Percentiles rank a stretch among this genome's conserved stretches.
These are phyloP conservation scores for Durotheca rogersii DNA, from an alignment of 495 filamentous ascomycete species.

Conservation along the genomic window DNA sequence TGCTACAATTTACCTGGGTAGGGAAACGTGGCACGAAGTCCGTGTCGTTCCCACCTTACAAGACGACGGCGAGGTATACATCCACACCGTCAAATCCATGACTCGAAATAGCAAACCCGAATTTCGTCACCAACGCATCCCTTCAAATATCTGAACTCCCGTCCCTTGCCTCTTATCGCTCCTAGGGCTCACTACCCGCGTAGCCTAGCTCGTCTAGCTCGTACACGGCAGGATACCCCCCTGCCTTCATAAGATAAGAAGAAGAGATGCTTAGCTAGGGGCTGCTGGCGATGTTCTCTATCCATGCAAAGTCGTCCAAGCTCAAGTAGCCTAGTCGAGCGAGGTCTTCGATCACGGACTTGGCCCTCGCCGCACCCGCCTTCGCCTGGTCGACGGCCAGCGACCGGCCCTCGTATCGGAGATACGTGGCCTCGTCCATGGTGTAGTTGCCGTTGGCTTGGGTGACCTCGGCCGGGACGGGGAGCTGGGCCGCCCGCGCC, in stretches of 20 bases:
- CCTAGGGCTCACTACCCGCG: neutral
- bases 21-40: constrained; percentile 1
- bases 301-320: constrained; percentile 4
- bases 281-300: constrained; percentile 1
- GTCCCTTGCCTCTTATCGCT: neutral
- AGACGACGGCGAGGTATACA: neutral
- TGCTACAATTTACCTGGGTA: neutral
- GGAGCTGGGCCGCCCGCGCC: neutral
- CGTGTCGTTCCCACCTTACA: neutral
- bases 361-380: constrained; percentile 14
- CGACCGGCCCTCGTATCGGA: constrained; percentile 6
- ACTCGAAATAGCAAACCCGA: neutral
- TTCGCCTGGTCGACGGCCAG: constrained; percentile 2
- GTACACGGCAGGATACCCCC: too few species aligned
- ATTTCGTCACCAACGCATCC: neutral
- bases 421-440: neutral
- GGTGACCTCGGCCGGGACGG: neutral
- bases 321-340: constrained; percentile 35
- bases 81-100: neutral
- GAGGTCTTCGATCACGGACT: constrained; percentile 43
- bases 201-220: too few species aligned
- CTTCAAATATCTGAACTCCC: too few species aligned
- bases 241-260: too few species aligned
- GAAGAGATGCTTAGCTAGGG: too few species aligned
- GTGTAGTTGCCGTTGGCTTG: neutral